Conservation (phyloP, 2,329 filamentous ascomycete genomes). For the Claviceps monticola region DNA sequence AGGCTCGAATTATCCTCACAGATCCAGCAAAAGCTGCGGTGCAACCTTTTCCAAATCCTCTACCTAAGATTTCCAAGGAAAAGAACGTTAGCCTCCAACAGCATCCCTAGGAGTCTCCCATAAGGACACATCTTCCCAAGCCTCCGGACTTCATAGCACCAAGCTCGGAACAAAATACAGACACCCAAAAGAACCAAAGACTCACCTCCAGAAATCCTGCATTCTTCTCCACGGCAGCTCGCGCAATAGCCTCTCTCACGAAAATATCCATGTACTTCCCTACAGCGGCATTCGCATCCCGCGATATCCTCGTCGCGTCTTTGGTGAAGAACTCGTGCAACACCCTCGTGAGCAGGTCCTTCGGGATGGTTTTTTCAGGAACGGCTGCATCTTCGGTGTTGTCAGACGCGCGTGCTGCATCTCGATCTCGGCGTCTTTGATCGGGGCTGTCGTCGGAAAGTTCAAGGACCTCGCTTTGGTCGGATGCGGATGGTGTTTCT, state of each 20-base stretch:
- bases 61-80: conserved; percentile 33
- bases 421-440: conserved; percentile 5
- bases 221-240: conserved; percentile 57
- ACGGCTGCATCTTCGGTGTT: conserved; percentile 21
- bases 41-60: conserved; percentile 84
- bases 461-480: conserved; percentile 22
- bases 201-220: conserved; percentile 62
- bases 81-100: neutral
- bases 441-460: conserved; percentile 17
- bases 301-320: conserved; percentile 57
- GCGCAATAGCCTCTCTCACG: conserved; percentile 73
- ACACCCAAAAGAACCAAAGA: conserved; percentile 1
- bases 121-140: too few species aligned
- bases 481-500: conserved; percentile 12
- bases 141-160: too few species aligned
- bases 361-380: conserved; percentile 44
- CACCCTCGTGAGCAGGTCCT: conserved; percentile 59
- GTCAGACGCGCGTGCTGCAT: conserved; percentile 5
- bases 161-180: neutral
- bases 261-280: conserved; percentile 86
- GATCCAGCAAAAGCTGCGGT: conserved; percentile 73
- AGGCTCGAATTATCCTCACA: neutral
- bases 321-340: conserved; percentile 68
- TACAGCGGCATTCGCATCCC: conserved; percentile 62
- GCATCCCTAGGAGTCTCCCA: too few species aligned